These are phyloP conservation scores for Closterium sp. DNA, from an alignment of 139 green algal species.

Conservation along the genomic window DNA sequence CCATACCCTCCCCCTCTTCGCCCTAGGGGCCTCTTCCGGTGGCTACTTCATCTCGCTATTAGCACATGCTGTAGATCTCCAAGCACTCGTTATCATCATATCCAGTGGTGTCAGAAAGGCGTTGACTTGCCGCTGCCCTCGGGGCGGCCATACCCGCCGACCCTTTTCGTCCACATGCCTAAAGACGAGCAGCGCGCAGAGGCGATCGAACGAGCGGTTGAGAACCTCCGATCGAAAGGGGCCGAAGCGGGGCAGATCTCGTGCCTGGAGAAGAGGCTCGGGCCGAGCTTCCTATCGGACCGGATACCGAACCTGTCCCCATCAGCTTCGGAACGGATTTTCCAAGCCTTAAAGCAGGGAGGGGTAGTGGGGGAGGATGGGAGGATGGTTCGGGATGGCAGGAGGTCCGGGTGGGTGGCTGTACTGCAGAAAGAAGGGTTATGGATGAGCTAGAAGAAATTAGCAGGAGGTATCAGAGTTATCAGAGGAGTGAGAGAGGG, in stretches of 20 bases:
- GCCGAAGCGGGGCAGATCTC: background rate
- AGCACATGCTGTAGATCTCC: conserved; percentile 18
- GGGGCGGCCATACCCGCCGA: conserved; percentile 16
- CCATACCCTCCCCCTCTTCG: background rate
- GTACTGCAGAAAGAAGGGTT: background rate
- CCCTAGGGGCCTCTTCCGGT: conserved; percentile 28
- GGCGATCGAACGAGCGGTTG: background rate
- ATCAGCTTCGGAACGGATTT: background rate
- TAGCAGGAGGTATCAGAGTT: background rate
- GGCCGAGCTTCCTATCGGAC: background rate
- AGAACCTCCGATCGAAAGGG: background rate
- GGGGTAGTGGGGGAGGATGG: background rate
- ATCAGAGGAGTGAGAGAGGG: too few species aligned
- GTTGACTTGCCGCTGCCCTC: background rate
- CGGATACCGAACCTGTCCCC: background rate
- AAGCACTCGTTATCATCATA: conserved; percentile 18
- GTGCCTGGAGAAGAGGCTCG: conserved; percentile 9
- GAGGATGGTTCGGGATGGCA: background rate
- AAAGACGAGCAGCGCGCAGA: background rate
- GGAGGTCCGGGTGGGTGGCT: background rate
- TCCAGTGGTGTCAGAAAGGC: conserved; percentile 3
- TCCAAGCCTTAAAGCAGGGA: background rate
- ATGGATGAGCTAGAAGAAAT: background rate
- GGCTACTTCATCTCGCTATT: conserved; percentile 34
- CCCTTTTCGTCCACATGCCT: conserved; percentile 30